Evolutionary conservation across 2,329 filamentous ascomycete genomes (phyloP), one percentile per base, ranked within the genome.

Genomic region (Stagonosporopsis vannaccii): DNA sequence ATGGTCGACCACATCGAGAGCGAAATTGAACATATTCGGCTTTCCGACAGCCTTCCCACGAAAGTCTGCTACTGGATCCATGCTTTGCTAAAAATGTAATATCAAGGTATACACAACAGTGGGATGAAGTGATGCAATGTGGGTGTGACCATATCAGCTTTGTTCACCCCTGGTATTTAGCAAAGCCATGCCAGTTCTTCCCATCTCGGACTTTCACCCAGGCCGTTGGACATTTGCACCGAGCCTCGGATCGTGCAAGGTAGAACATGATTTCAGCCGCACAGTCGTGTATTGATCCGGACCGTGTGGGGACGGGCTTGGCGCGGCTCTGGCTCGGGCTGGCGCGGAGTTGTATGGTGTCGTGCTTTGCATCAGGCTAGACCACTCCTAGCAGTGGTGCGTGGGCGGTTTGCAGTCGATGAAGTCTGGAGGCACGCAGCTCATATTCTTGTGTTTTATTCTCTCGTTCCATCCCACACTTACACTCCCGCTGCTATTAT

Each of bases 221-320:
- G 30, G 15, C 30, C 30, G 30, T 12, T 3, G 2, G 3, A 7
- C 30, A 15, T 32, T 32, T 15, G 13, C 30, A 32, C 30, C 30
- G 30, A 32, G 30, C 30, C 30, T 32, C 30, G 30, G 30, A 32
- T 32, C 12, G n/a, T n/a, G 2, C 30, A 32, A 15, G 4, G 30
- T 32, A 32, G 13, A 32, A 32, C 13, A 37, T 12, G 9, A 37
- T 8, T 20, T 37, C 17, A 19, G 8, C 17, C n/a, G 15, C 6
- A 35, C 9, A 9, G 20, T 37, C 25, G 39, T n/a, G 26, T 12
- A 13, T 12, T 25, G 28, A 20, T 25, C 11, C 20, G 35, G 33
- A 36, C n/a, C 19, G n/a, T 44, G 48, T 51, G 48, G 48, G 48
- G 48, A 51, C 48, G 48, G 48, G 39, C 40, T 44, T 51, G 48